A percentile compares a stretch with the other conserved stretches of the same genome.
These are phyloP conservation scores for Sporobolomyces roseus DNA, from an alignment of 768 basidiomycete species.

Conservation along the genomic window DNA sequence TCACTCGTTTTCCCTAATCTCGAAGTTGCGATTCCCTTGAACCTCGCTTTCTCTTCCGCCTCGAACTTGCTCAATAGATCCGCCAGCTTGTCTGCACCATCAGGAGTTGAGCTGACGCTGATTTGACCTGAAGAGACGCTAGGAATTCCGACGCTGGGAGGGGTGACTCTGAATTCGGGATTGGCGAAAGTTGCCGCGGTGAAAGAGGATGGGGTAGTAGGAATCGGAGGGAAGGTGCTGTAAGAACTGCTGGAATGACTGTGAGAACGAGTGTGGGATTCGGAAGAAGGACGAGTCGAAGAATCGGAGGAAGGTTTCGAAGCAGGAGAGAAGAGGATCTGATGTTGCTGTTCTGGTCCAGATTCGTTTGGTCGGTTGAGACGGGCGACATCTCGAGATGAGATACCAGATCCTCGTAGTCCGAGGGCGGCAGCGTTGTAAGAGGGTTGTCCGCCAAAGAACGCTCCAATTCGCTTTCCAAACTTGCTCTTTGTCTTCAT, in stretches of 20 bases:
- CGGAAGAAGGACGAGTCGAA: background rate
- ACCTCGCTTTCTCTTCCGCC: constrained; percentile 25
- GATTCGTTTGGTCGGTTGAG: no score
- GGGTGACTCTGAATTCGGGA: background rate
- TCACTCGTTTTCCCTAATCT: background rate
- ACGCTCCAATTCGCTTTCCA: constrained; percentile 7
- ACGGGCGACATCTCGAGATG: background rate
- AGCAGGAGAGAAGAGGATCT: no score
- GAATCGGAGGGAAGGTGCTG: constrained; percentile 11
- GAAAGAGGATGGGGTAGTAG: background rate
- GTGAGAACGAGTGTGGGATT: background rate
- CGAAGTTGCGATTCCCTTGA: constrained; percentile 19
- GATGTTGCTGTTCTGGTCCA: no score
- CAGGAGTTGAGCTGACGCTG: no score
- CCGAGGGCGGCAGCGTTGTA: constrained; percentile 21
- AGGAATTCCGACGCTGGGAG: no score
- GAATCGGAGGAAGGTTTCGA: constrained; percentile 1
- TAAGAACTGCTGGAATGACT: constrained; percentile 9
- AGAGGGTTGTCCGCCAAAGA: constrained; percentile 15
- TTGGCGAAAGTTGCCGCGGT: background rate
- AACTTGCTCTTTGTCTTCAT: constrained; percentile 22
- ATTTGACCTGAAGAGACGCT: no score
- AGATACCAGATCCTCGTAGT: constrained; percentile 5
- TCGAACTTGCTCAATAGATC: constrained; percentile 27
- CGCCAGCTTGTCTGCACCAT: background rate